Base-by-base conservation (phyloP, 805 yeast genomes). In the Cyberlindnera japonica region DNA sequence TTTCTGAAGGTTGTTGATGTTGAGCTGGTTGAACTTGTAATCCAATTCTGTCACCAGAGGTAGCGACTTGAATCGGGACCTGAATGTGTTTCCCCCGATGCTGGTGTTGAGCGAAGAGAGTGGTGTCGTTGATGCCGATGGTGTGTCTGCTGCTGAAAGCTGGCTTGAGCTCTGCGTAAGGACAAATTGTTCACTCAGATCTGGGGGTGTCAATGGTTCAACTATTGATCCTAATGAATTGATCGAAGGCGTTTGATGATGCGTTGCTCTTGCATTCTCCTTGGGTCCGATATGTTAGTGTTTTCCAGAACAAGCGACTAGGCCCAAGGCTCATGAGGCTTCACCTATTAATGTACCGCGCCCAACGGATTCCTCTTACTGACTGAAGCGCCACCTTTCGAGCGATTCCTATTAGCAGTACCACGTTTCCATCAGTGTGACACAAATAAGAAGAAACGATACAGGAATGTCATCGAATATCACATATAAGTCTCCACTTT, bases 161-260 rank as follows among this genome's bases (percentile, higher is more conserved):
- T 53, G 56, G 27, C n/a, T n/a, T n/a, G 50, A 51, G 37, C 25
- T 16, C 47, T 46, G 40, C 35, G 49, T 27, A 37, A 40, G 12
- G 6, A 26, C 19, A 25, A 35, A 40, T 44, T 51, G 49, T 26
- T 57, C 60, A 19, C 57, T 53, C 21, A 55, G 44, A 23, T 50
- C 66, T 46, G 78, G 77, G 3, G 79, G 79, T 3, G 79, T 74
- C 29, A 74, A 61, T 8, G 79, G 79, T 49, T 74, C 79, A 20
- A 71, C 64, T 27, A 74, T 44, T 17, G 77, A 71, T 18, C 59
- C 57, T 32, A 68, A 54, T 12, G 73, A 69, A 48, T 71, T 69
- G 49, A 55, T 49, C 8, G 61, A 56, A 2, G 48, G 40, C 26
- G 42, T 56, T 37, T 48, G 59, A 11, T 48, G 52, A 44, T 56